phyloP scores from a whole-genome alignment of 106 monocot genomes.

The Agapanthus africanus region DNA sequence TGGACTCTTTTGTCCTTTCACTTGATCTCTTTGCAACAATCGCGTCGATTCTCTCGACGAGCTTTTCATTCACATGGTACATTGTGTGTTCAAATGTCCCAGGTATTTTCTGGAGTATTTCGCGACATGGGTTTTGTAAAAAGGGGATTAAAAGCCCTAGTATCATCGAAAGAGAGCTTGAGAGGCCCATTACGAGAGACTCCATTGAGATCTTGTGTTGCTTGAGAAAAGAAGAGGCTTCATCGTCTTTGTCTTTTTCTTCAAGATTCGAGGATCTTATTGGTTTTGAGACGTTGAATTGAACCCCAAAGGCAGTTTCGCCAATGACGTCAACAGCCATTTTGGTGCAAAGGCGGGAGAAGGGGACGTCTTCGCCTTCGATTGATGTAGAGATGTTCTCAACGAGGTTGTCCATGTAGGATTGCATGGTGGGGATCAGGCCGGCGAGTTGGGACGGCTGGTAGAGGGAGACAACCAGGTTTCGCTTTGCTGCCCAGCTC shows the following conservation, averaged over 20 bases:
- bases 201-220: conserved; percentile 51
- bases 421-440: conserved; percentile 63
- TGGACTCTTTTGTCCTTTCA: conserved; percentile 11
- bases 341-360: conserved; percentile 46
- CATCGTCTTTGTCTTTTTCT: conserved; percentile 6
- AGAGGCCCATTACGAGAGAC: conserved; percentile 68
- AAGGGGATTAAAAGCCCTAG: conserved; percentile 43
- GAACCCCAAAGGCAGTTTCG: conserved; percentile 54
- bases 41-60: conserved; percentile 32
- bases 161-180: conserved; percentile 56
- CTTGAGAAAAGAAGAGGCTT: conserved; percentile 42
- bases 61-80: conserved; percentile 23
- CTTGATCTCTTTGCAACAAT: conserved; percentile 32
- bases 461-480: conserved; percentile 60
- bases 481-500: conserved; percentile 58
- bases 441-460: conserved; percentile 63
- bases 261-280: neutral
- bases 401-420: conserved; percentile 17
- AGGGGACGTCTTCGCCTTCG: conserved; percentile 34
- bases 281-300: conserved; percentile 38
- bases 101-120: conserved; percentile 35
- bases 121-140: conserved; percentile 41
- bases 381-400: conserved; percentile 4
- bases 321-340: conserved; percentile 74
- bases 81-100: conserved; percentile 46